Conservation (phyloP, 495 filamentous ascomycete species). For the Platismatia glauca region DNA sequence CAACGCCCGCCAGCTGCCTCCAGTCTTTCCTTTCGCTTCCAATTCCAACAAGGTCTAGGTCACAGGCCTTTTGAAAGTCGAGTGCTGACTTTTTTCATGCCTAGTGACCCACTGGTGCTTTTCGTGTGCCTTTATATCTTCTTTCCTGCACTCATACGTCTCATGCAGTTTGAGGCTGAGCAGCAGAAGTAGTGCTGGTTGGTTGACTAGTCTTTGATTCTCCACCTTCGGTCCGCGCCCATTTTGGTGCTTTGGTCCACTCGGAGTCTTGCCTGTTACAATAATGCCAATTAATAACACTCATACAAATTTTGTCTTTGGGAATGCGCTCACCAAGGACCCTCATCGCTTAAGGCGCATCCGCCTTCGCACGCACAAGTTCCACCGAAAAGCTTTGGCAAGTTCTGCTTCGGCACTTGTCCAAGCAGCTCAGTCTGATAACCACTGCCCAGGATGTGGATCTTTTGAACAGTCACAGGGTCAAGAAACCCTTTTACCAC, state of each 20-base stretch:
- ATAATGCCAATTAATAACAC: background rate
- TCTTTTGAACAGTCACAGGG: slow-evolving; percentile 93
- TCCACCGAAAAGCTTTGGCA: slow-evolving; percentile 82
- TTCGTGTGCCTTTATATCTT: slow-evolving; percentile 8
- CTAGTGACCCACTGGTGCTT: slow-evolving; percentile 9
- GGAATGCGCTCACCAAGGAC: slow-evolving; percentile 57
- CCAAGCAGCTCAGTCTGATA: slow-evolving; percentile 76
- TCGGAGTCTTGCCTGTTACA: slow-evolving; percentile 50
- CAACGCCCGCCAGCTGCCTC: background rate
- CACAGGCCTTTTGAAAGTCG: background rate
- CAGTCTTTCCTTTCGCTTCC: background rate
- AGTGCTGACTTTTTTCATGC: background rate
- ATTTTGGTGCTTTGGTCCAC: slow-evolving; percentile 62
- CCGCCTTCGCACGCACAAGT: slow-evolving; percentile 73
- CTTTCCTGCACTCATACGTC: slow-evolving; percentile 2
- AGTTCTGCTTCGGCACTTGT: slow-evolving; percentile 85
- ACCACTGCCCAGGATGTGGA: slow-evolving; percentile 71
- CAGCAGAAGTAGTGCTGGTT: slow-evolving; percentile 17
- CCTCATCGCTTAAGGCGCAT: slow-evolving; percentile 78
- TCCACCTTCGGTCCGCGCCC: slow-evolving; percentile 36
- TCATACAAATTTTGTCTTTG: background rate
- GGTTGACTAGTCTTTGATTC: slow-evolving; percentile 32
- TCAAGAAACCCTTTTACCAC: slow-evolving; percentile 88
- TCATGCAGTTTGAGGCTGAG: slow-evolving; percentile 12
- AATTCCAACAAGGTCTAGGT: background rate